Evolutionary conservation across 768 basidiomycete genomes (phyloP).

Genomic region (Austroboletus festivus): DNA sequence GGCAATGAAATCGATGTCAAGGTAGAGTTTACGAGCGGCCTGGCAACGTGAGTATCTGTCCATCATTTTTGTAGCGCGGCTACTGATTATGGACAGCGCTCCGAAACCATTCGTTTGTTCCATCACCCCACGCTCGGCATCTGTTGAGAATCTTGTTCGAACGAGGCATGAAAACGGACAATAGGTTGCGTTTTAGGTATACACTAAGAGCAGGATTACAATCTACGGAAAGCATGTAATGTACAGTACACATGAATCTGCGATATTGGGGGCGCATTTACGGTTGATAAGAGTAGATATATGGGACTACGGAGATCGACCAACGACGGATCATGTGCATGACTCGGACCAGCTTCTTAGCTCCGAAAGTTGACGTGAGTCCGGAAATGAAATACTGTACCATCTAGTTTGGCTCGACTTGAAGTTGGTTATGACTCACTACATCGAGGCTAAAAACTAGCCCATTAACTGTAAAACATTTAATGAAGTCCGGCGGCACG

Average conservation of each 20-base stretch:
- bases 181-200: not conserved
- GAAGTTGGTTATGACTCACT: too few relatives aligned
- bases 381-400: too few relatives aligned
- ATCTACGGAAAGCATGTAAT: not conserved
- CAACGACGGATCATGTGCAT: too few relatives aligned
- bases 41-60: conserved; percentile 5
- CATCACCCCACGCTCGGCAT: conserved; percentile 15
- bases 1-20: conserved; percentile 23
- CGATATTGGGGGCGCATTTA: conserved; percentile 6
- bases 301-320: too few relatives aligned
- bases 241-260: not conserved
- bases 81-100: conserved; percentile 5
- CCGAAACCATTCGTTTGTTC: conserved; percentile 28
- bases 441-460: too few relatives aligned
- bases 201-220: not conserved
- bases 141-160: conserved; percentile 15
- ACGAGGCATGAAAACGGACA: not conserved
- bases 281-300: too few relatives aligned
- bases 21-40: conserved; percentile 21
- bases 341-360: too few relatives aligned
- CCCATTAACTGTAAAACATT: too few relatives aligned
- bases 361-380: too few relatives aligned
- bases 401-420: too few relatives aligned
- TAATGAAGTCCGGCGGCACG: conserved; percentile 4
- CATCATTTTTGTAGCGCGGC: too few relatives aligned